Conservation (phyloP, 2,329 filamentous ascomycete species). For the Pseudogymnoascus sp. region DNA sequence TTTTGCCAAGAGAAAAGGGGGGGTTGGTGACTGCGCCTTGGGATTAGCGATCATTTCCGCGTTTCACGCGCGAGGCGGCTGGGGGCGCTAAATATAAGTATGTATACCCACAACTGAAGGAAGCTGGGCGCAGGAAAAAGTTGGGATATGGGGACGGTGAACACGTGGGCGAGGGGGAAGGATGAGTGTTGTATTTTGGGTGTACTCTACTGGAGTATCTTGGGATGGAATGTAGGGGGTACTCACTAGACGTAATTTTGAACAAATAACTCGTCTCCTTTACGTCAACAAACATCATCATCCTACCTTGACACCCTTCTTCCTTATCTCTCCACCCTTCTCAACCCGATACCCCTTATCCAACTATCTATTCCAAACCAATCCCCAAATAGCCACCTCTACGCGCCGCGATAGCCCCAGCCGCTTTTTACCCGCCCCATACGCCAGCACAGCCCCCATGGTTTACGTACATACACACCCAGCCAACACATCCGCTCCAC, state of each 20-base stretch:
- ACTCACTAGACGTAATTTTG: background rate
- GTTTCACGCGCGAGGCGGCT: background rate
- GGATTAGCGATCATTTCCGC: slow-evolving; percentile 1
- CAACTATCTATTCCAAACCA: background rate
- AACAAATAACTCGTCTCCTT: background rate
- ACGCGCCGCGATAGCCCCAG: background rate
- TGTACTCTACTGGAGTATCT: background rate
- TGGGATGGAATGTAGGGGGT: background rate
- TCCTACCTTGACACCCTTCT: background rate
- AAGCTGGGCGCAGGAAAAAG: background rate
- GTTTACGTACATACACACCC: background rate
- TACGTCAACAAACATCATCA: background rate
- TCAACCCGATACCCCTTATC: background rate
- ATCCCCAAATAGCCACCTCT: background rate
- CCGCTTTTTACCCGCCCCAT: background rate
- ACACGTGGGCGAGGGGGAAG: background rate
- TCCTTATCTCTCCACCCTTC: background rate
- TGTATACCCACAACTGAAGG: background rate
- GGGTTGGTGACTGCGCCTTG: background rate
- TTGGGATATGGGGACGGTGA: background rate
- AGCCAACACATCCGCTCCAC: background rate
- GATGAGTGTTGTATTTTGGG: background rate
- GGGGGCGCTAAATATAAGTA: slow-evolving; percentile 1
- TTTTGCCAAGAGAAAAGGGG: background rate
- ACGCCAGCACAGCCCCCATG: background rate